Base-by-base conservation (phyloP, 495 filamentous ascomycete genomes). In the Friedmanniomyces simplex region DNA sequence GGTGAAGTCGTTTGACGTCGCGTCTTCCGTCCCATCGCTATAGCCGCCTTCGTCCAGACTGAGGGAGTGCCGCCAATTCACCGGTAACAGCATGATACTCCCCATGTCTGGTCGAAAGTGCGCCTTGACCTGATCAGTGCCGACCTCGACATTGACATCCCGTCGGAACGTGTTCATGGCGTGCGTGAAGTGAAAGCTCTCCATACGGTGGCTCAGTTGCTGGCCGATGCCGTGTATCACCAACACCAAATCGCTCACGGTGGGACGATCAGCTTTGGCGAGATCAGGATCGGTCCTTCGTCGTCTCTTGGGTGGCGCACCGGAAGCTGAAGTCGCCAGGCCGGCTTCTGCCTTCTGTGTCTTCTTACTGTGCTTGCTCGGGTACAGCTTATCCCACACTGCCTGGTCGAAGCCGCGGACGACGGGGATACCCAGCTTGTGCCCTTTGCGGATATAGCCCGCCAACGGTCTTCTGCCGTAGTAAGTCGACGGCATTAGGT, bases 191-290 rank as follows among this genome's bases (percentile, higher is more conserved):
- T 96, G 87, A 63, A 88, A 98, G 67, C 89, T 96, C 67, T 97
- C 93, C 49, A 98, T 86, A 16, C 91, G 79, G 63, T 98, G 89
- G 0, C 89, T 93, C n/a, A 97, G 74, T 66, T 97, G 96, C 68
- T 98, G 93, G 0, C 93, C 93, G 50, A 98, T 96, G 13, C 91
- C 93, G 67, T 98, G 93, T 45, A 94, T 88, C 22, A 96, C 86
- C 16, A 98, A 72, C 18, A 96, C 78, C 21, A 98, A 71, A 67
- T 98, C 93, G 11, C 88, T 91, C 4, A 94, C 86, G 39, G 81
- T 81, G 2, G 82, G 83, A 22, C 84, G 76, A 34, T 86, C 78
- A 76, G 55, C 77, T 71, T 67, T 74, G 68, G 69, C 80, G 77
- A 69, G 54, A 71, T 68, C 63, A 13, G 63, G 64, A 55, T 61